Percentiles rank a stretch among this genome's conserved stretches.
Conservation (phyloP, 495 filamentous ascomycete genomes). For the Xylaria grammica region DNA sequence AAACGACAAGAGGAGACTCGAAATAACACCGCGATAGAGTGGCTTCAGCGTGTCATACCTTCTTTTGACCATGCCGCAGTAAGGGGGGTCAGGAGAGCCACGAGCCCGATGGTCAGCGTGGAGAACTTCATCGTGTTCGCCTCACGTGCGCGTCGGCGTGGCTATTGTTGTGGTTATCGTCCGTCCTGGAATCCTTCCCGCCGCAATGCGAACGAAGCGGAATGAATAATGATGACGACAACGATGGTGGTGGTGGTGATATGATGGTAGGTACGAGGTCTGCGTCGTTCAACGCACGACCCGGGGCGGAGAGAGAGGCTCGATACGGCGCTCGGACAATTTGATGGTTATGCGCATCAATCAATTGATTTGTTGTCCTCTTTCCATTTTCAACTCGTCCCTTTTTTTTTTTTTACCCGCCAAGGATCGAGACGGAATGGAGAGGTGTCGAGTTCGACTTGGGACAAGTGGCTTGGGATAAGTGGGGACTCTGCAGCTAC, state of each 20-base stretch:
- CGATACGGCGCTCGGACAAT: neutral
- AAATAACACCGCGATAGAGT: slow-evolving; percentile 18
- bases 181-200: too few species aligned
- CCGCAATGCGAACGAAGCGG: too few species aligned
- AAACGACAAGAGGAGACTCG: neutral
- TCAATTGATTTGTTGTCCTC: neutral
- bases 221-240: too few species aligned
- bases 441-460: slow-evolving; percentile 3
- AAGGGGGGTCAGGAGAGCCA: slow-evolving; percentile 63
- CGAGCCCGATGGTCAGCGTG: slow-evolving; percentile 57
- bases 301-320: neutral
- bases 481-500: neutral
- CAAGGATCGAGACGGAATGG: slow-evolving; percentile 6
- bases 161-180: neutral
- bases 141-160: slow-evolving; percentile 3
- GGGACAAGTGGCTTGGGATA: too few species aligned
- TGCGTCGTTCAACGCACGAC: neutral
- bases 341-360: slow-evolving; percentile 2
- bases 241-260: neutral
- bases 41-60: slow-evolving; percentile 56
- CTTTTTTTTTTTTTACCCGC: neutral
- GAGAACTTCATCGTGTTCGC: slow-evolving; percentile 57
- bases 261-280: neutral
- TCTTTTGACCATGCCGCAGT: slow-evolving; percentile 83
- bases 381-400: neutral